phyloP scores from a whole-genome alignment of 2,329 filamentous ascomycete species.

The Neofusicoccum sp. region DNA sequence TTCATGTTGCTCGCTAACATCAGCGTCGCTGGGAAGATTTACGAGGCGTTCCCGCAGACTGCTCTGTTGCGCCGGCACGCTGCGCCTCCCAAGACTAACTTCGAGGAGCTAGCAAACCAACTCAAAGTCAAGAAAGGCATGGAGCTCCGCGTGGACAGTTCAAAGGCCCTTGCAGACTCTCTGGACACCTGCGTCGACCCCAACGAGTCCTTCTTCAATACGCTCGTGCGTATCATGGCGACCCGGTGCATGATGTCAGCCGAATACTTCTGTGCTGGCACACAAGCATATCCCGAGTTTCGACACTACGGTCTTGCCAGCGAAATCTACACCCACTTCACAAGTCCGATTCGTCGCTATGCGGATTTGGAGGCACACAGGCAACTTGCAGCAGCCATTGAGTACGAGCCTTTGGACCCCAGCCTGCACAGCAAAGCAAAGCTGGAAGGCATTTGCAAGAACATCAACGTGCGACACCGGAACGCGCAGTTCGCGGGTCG shows the following conservation, averaged over 20 bases:
- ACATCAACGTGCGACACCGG: constrained; percentile 95
- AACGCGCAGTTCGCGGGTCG: constrained; percentile 95
- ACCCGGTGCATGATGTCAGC: constrained; percentile 99
- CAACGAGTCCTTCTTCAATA: constrained; percentile 94
- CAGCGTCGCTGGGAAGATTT: constrained; percentile 86
- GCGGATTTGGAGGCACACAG: constrained; percentile 94
- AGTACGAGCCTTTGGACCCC: constrained; percentile 82
- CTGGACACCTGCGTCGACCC: constrained; percentile 80
- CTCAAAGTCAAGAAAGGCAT: constrained; percentile 82
- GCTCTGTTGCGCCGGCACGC: constrained; percentile 90
- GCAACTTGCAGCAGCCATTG: constrained; percentile 92
- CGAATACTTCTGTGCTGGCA: constrained; percentile 95
- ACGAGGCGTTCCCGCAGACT: constrained; percentile 89
- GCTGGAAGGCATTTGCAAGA: constrained; percentile 92
- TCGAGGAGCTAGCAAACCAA: constrained; percentile 89
- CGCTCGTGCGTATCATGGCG: constrained; percentile 92
- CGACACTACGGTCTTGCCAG: constrained; percentile 94
- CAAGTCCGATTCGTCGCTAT: constrained; percentile 93
- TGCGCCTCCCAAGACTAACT: constrained; percentile 91
- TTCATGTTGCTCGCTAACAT: constrained; percentile 99
- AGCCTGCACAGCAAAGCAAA: constrained; percentile 77
- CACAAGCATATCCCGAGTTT: constrained; percentile 90
- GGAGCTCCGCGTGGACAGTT: constrained; percentile 79
- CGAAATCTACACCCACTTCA: constrained; percentile 98
- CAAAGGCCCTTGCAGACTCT: constrained; percentile 88